These are phyloP conservation scores for Rhizopogon salebrosus DNA, from an alignment of 768 basidiomycete genomes.

Conservation along the genomic window DNA sequence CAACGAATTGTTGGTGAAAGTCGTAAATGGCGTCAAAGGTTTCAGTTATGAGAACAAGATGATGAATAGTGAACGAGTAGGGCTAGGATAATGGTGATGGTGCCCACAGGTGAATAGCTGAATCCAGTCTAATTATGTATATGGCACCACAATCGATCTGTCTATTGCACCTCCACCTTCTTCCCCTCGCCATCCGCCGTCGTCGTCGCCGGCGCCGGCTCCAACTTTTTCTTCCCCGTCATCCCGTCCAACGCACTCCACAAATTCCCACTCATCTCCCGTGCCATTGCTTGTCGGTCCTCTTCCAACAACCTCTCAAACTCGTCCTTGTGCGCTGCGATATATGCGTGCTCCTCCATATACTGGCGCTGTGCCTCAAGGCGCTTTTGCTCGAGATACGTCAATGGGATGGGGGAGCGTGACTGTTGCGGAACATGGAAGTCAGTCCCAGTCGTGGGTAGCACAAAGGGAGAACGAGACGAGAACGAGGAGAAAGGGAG, in stretches of 20 bases:
- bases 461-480: background rate
- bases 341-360: conserved; percentile 48
- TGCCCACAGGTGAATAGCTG: background rate
- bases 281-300: conserved; percentile 42
- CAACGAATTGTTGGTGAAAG: too few species aligned
- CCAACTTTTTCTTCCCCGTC: conserved; percentile 15
- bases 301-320: conserved; percentile 49
- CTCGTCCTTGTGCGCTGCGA: conserved; percentile 43
- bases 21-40: too few species aligned
- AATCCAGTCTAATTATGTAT: background rate
- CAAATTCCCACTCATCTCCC: conserved; percentile 42
- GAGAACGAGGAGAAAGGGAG: background rate
- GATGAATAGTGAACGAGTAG: too few species aligned
- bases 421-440: conserved; percentile 9
- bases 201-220: background rate
- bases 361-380: conserved; percentile 46
- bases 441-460: background rate
- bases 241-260: conserved; percentile 26
- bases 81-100: background rate
- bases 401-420: conserved; percentile 34
- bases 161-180: conserved; percentile 1
- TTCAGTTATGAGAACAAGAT: too few species aligned
- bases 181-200: background rate
- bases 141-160: background rate
- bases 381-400: conserved; percentile 50